Percentiles rank a stretch among this genome's conserved stretches.
Evolutionary conservation across 2,329 filamentous ascomycete species (phyloP).

Genomic region (Cladosporium sp.): DNA sequence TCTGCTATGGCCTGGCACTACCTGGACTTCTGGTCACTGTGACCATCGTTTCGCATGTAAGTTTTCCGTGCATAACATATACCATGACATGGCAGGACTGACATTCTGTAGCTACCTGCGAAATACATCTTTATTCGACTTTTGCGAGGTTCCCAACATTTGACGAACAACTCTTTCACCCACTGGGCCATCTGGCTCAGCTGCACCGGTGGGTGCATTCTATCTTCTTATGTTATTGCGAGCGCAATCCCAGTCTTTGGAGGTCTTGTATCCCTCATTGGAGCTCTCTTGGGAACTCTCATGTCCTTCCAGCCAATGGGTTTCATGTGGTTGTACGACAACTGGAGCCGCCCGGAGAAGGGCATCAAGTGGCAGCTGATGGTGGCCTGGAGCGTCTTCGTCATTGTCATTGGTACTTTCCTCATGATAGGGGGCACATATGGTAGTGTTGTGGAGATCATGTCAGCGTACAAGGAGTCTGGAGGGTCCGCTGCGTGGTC

Average conservation of each 20-base stretch:
- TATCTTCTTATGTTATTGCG: slow-evolving; percentile 38
- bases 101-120: slow-evolving; percentile 22
- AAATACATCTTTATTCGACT: slow-evolving; percentile 34
- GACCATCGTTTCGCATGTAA: slow-evolving; percentile 26
- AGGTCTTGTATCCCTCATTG: slow-evolving; percentile 51
- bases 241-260: slow-evolving; percentile 52
- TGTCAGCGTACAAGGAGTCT: slow-evolving; percentile 27
- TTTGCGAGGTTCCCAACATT: slow-evolving; percentile 29
- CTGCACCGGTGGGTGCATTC: slow-evolving; percentile 11
- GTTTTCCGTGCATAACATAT: not conserved
- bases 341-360: slow-evolving; percentile 15
- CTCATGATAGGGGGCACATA: slow-evolving; percentile 48
- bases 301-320: slow-evolving; percentile 49
- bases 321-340: slow-evolving; percentile 33
- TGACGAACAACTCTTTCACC: slow-evolving; percentile 24
- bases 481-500: slow-evolving; percentile 25
- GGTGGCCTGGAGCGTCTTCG: slow-evolving; percentile 51
- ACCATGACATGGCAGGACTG: not conserved
- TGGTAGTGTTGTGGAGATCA: slow-evolving; percentile 44
- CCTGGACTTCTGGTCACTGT: slow-evolving; percentile 31
- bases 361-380: slow-evolving; percentile 36
- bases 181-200: slow-evolving; percentile 24
- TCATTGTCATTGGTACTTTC: slow-evolving; percentile 50
- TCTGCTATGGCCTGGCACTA: slow-evolving; percentile 44
- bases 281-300: slow-evolving; percentile 51